Percentiles rank a stretch among this genome's conserved stretches.
Conservation (phyloP, 495 filamentous ascomycete species). For the Niebla homalea region DNA sequence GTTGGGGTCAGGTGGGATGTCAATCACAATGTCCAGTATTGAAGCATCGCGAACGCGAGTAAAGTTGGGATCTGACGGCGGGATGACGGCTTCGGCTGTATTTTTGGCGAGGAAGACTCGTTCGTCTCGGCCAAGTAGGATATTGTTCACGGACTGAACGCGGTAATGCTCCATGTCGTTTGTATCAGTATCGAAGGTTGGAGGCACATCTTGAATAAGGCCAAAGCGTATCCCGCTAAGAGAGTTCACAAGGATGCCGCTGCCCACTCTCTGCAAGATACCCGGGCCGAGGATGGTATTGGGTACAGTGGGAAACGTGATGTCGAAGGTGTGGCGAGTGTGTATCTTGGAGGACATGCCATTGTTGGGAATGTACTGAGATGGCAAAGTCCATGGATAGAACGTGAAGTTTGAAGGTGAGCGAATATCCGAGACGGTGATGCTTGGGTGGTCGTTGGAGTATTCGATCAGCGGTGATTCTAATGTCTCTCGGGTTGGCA, state of each 20-base stretch:
- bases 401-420: conserved; percentile 68
- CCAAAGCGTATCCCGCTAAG: conserved; percentile 67
- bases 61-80: conserved; percentile 69
- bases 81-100: conserved; percentile 55
- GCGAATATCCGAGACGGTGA: conserved; percentile 42
- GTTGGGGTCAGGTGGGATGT: conserved; percentile 24
- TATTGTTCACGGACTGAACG: conserved; percentile 64
- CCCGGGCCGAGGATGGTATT: conserved; percentile 40
- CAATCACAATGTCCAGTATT: conserved; percentile 57
- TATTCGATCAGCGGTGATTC: conserved; percentile 42
- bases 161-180: conserved; percentile 39
- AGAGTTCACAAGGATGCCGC: conserved; percentile 67
- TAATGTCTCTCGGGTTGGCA: conserved; percentile 40
- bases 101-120: conserved; percentile 71
- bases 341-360: conserved; percentile 56
- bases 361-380: conserved; percentile 55
- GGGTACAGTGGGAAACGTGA: conserved; percentile 64
- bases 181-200: conserved; percentile 22
- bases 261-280: conserved; percentile 45
- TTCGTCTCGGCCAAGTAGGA: conserved; percentile 78
- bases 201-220: conserved; percentile 54
- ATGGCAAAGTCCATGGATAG: conserved; percentile 85
- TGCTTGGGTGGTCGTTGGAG: conserved; percentile 38
- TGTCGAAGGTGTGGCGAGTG: conserved; percentile 50
- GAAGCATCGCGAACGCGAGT: conserved; percentile 59